Conservation (phyloP, 352 stramenopile genomes). For the Phytophthora meadii region DNA sequence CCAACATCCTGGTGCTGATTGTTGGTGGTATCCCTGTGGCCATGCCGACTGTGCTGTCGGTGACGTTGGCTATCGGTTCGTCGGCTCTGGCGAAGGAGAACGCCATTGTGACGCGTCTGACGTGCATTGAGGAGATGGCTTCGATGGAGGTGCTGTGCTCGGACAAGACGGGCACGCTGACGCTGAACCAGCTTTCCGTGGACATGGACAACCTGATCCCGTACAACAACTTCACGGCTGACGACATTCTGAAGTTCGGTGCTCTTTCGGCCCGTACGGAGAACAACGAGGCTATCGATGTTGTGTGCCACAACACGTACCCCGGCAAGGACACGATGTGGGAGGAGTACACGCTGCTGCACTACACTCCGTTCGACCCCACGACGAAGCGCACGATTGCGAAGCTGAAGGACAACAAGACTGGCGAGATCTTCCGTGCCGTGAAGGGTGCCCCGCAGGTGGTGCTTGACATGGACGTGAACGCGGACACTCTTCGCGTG, state of each 20-base stretch:
- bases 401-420: slow-evolving; percentile 84
- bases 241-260: slow-evolving; percentile 69
- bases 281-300: slow-evolving; percentile 81
- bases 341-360: slow-evolving; percentile 75
- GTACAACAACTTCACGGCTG: slow-evolving; percentile 67
- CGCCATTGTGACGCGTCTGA: slow-evolving; percentile 93
- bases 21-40: slow-evolving; percentile 93
- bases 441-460: slow-evolving; percentile 94
- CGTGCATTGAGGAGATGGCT: slow-evolving; percentile 93
- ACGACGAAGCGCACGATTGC: slow-evolving; percentile 93
- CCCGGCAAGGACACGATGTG: slow-evolving; percentile 83
- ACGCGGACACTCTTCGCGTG: slow-evolving; percentile 59
- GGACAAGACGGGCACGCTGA: slow-evolving; percentile 96
- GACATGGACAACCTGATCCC: slow-evolving; percentile 86
- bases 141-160: slow-evolving; percentile 94
- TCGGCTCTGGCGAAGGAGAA: slow-evolving; percentile 90
- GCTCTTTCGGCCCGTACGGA: slow-evolving; percentile 72
- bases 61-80: slow-evolving; percentile 93
- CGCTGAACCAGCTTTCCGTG: slow-evolving; percentile 96
- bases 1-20: slow-evolving; percentile 89
- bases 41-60: slow-evolving; percentile 93
- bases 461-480: slow-evolving; percentile 84
- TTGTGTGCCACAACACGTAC: slow-evolving; percentile 80
- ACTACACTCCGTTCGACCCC: slow-evolving; percentile 88
- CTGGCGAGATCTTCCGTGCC: slow-evolving; percentile 88